A percentile compares a stretch with the other conserved stretches of the same genome.
phyloP scores from a whole-genome alignment of 257 asterid species.

The Ilex asprella region DNA sequence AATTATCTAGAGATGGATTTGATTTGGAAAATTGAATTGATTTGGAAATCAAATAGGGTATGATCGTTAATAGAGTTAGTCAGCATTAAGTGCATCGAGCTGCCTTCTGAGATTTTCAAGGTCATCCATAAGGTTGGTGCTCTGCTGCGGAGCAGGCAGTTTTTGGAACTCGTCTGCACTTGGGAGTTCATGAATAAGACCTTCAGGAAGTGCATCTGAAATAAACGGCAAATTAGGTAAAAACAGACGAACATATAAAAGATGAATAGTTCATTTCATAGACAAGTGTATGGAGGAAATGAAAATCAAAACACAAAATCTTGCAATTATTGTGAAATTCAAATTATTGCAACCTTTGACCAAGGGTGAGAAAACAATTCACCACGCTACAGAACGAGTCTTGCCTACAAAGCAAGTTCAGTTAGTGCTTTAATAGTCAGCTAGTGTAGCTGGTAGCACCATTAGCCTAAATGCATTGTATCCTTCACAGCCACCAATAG shows the following conservation, averaged over 20 bases:
- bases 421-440: no score
- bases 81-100: conserved; percentile 79
- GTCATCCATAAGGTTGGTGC: conserved; percentile 34
- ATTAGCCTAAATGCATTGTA: no score
- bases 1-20: no score
- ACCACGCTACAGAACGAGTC: no score
- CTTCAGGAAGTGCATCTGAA: conserved; percentile 71
- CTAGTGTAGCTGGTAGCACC: no score
- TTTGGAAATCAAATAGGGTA: no score
- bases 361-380: no score
- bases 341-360: background rate
- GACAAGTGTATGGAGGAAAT: background rate
- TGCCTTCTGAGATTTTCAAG: conserved; percentile 81
- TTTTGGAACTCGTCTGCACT: conserved; percentile 63
- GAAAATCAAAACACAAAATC: background rate
- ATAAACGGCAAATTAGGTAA: conserved; percentile 3
- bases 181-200: conserved; percentile 84
- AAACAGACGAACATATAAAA: background rate
- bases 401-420: no score
- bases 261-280: background rate
- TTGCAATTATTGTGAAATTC: background rate
- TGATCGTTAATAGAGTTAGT: background rate
- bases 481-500: no score
- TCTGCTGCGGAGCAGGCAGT: conserved; percentile 27
- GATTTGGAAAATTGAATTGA: no score